Conservation (phyloP, 2,329 filamentous ascomycete genomes). For the Phialophora verrucosa region DNA sequence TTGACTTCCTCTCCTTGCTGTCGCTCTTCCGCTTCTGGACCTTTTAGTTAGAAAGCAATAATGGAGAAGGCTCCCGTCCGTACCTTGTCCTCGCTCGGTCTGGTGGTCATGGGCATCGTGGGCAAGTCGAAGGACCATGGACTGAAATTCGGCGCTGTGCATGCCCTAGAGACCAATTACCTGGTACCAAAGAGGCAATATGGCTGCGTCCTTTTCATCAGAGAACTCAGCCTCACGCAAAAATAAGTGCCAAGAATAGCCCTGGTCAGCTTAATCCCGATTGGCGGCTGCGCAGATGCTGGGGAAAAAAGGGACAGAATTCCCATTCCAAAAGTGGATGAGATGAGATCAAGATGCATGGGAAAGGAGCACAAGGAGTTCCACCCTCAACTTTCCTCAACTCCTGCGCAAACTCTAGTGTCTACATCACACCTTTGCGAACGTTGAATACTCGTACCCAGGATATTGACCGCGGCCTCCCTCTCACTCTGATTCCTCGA, state of each 20-base stretch:
- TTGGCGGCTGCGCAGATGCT: constrained; percentile 10
- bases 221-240: constrained; percentile 19
- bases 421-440: neutral
- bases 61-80: neutral
- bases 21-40: constrained; percentile 29
- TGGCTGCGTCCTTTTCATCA: constrained; percentile 1
- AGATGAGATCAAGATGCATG: constrained; percentile 8
- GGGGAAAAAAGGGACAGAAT: constrained; percentile 13
- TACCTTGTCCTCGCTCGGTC: constrained; percentile 31
- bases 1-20: constrained; percentile 17
- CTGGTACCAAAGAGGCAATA: neutral
- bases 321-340: constrained; percentile 12
- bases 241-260: constrained; percentile 23
- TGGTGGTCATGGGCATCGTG: neutral
- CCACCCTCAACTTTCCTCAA: neutral
- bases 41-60: neutral
- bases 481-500: neutral
- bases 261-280: neutral
- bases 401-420: neutral
- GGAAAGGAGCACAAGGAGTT: constrained; percentile 9
- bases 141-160: neutral
- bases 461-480: neutral
- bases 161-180: neutral
- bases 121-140: neutral
- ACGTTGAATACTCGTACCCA: neutral